Base-by-base conservation (phyloP, 306 rosid species). In the Lathyrus tuberosus region DNA sequence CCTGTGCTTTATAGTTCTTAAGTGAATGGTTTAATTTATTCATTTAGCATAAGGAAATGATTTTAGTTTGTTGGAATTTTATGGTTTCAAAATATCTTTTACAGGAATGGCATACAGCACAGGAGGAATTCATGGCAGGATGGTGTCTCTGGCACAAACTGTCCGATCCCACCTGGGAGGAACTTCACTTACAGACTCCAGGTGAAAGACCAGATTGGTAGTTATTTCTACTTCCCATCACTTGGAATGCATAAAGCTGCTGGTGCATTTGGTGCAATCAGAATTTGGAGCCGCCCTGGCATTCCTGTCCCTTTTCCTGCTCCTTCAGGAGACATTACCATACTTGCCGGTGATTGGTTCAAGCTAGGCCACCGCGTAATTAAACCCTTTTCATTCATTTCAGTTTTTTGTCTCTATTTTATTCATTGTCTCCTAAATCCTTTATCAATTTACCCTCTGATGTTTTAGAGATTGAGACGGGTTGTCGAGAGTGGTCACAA, bases 261-360 rank as follows among this genome's bases (percentile, higher is more conserved):
- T 4, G 81, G 86, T 33, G 86, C 62, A 71, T 83, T 83, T 69
- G 84, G 86, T 28, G 73, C 71, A 67, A 76, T 83, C 80, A 83
- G 98, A 85, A 83, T 94, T 41, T 87, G 88, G 91, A 94, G 98
- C 77, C 96, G 98, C 16, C 98, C 97, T 4, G 70, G 62, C 69
- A 94, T 94, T 83, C 97, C 98, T 0, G 95, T 90, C 65, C 98
- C 98, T 73, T 94, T 90, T 72, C 91, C 95, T 78, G 70, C 93
- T 84, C 98, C 98, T 58, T 82, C 98, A 1, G 88, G 95, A 0
- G 98, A 94, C 81, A 81, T 85, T 74, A 76, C 84, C 63, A 30
- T 94, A 24, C 88, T 94, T 24, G 92, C 96, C 2, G 98, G 98
- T 5, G 98, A 94, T 74, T 94, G 97, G 97, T 94, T 80, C 90